These are phyloP conservation scores for Mycosphaerelloides madeirae DNA, from an alignment of 2,329 filamentous ascomycete genomes.

Conservation along the genomic window DNA sequence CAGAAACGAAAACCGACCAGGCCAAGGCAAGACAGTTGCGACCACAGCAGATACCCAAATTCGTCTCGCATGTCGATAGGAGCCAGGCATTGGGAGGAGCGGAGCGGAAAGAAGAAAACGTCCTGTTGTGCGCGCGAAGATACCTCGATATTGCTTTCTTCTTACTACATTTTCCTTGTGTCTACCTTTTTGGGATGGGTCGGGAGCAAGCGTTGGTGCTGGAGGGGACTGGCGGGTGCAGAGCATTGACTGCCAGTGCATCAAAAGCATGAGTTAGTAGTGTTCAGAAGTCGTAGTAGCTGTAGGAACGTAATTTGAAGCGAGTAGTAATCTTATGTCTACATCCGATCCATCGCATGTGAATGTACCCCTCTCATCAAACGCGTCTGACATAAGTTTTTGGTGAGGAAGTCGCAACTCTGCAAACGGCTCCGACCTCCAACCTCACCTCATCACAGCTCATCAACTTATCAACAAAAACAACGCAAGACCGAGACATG, in stretches of 20 bases:
- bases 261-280: slow-evolving; percentile 1
- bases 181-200: slow-evolving; percentile 14
- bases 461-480: neutral
- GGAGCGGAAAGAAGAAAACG: slow-evolving; percentile 5
- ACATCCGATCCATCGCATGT: neutral
- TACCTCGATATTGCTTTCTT: slow-evolving; percentile 18
- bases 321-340: slow-evolving; percentile 2
- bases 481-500: slow-evolving; percentile 8
- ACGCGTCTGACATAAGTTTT: no score
- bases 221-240: slow-evolving; percentile 15
- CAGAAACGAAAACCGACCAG: slow-evolving; percentile 8
- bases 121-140: slow-evolving; percentile 17
- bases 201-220: slow-evolving; percentile 15
- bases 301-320: slow-evolving; percentile 15
- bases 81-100: slow-evolving; percentile 14
- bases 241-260: slow-evolving; percentile 13
- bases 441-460: slow-evolving; percentile 1
- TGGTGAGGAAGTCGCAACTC: no score
- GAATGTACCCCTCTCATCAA: neutral
- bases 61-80: slow-evolving; percentile 3
- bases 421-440: neutral
- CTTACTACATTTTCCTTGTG: slow-evolving; percentile 18
- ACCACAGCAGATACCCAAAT: slow-evolving; percentile 10
- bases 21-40: slow-evolving; percentile 18
- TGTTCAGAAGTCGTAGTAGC: slow-evolving; percentile 10